phyloP scores from a whole-genome alignment of 805 yeast species.

The Wickerhamiella allomyrinae region DNA sequence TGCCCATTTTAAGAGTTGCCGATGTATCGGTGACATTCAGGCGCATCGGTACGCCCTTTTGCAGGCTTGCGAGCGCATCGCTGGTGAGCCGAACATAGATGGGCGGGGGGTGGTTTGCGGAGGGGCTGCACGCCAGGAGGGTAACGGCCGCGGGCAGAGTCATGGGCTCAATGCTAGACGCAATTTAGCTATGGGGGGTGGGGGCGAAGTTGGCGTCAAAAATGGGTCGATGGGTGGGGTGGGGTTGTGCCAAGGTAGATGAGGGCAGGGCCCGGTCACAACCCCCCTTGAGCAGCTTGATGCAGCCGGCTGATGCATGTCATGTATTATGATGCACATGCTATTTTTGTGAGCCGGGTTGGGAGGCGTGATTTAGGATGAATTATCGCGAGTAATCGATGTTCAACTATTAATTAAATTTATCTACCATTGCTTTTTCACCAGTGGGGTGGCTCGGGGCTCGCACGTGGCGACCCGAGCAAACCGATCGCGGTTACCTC shows the following conservation, averaged over 20 bases:
- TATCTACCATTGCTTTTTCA: no score
- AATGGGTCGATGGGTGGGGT: background rate
- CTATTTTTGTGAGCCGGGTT: background rate
- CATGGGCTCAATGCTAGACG: background rate
- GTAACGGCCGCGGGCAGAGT: background rate
- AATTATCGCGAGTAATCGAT: no score
- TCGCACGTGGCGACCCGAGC: no score
- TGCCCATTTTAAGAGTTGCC: constrained; percentile 11
- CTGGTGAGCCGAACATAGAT: constrained; percentile 14
- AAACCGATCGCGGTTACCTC: no score
- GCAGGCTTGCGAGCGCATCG: constrained; percentile 6
- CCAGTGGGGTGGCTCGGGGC: no score
- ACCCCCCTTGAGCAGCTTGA: background rate
- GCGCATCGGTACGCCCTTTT: background rate
- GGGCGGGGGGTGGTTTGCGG: constrained; percentile 12
- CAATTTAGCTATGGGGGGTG: background rate
- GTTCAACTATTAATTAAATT: no score
- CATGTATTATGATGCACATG: background rate
- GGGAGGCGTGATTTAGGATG: no score
- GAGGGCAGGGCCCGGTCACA: constrained; percentile 1
- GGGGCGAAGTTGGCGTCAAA: background rate
- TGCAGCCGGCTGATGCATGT: background rate
- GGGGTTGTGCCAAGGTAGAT: background rate
- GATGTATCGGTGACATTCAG: constrained; percentile 8
- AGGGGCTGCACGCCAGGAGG: background rate